Conservation (phyloP, 306 rosid species). For the Trifolium subterraneum region DNA sequence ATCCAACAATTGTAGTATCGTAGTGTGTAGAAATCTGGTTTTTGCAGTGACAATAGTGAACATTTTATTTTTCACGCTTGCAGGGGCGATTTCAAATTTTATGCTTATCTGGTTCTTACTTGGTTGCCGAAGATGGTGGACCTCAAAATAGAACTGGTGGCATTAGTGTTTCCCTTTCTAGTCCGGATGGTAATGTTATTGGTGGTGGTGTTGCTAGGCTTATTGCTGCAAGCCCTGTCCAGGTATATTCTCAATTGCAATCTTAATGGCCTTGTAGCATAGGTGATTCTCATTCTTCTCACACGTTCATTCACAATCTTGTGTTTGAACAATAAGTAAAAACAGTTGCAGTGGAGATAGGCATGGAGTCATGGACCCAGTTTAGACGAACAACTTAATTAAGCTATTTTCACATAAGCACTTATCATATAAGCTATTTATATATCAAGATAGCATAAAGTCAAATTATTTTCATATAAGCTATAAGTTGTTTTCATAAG, state of each 20-base stretch:
- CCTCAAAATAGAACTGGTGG: conserved; percentile 85
- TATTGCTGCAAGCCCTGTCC: conserved; percentile 81
- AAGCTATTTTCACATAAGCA: neutral
- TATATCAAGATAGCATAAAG: too few relatives aligned
- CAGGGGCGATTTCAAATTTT: conserved; percentile 96
- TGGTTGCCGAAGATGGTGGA: conserved; percentile 96
- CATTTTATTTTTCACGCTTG: conserved; percentile 17
- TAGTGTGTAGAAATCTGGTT: neutral
- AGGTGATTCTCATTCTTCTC: conserved; percentile 8
- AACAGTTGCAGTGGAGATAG: neutral
- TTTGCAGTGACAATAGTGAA: conserved; percentile 13
- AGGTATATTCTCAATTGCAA: conserved; percentile 64
- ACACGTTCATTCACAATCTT: conserved; percentile 15
- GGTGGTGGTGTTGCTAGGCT: conserved; percentile 89
- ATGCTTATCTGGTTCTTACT: conserved; percentile 92
- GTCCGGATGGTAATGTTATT: conserved; percentile 82
- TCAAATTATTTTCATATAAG: too few relatives aligned
- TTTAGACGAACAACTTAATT: neutral
- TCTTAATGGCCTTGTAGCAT: neutral
- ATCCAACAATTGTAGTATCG: neutral
- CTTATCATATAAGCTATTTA: neutral
- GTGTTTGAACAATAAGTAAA: neutral
- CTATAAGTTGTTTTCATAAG: neutral
- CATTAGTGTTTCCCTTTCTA: conserved; percentile 80
- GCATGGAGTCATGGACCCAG: neutral